Percentiles rank a stretch among this genome's conserved stretches.
These are phyloP conservation scores for Xylariales sp. DNA, from an alignment of 2,329 filamentous ascomycete genomes.

Conservation along the genomic window DNA sequence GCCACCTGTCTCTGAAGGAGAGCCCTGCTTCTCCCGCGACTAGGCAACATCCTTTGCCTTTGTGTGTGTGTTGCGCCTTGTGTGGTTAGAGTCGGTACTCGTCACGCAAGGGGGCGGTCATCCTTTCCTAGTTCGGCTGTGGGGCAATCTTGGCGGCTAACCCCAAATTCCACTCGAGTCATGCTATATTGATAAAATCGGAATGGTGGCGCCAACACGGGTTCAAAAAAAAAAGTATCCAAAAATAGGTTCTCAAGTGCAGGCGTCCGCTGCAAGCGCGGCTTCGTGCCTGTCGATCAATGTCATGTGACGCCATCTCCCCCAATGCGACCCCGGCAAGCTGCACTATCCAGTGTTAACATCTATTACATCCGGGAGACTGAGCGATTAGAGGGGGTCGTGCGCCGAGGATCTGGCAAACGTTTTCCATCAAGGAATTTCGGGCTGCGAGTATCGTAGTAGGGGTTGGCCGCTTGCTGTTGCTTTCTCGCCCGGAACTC, in stretches of 20 bases:
- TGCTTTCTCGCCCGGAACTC: slow-evolving; percentile 68
- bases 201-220: background rate
- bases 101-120: background rate
- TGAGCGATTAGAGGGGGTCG: slow-evolving; percentile 19
- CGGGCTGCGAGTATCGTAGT: slow-evolving; percentile 63
- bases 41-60: background rate
- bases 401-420: slow-evolving; percentile 43
- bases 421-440: slow-evolving; percentile 68
- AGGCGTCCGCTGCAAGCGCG: slow-evolving; percentile 9
- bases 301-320: slow-evolving; percentile 3
- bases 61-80: background rate
- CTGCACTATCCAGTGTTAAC: slow-evolving; percentile 1
- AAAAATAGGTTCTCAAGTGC: background rate
- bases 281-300: slow-evolving; percentile 27
- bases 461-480: slow-evolving; percentile 58
- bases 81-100: background rate
- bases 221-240: background rate
- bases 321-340: slow-evolving; percentile 2
- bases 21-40: background rate
- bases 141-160: background rate
- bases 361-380: slow-evolving; percentile 33
- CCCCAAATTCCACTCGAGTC: background rate
- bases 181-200: too few species aligned
- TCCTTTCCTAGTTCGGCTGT: background rate
- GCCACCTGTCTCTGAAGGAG: background rate